Base-by-base conservation (phyloP, 768 basidiomycete genomes). In the Naematelia encephala region DNA sequence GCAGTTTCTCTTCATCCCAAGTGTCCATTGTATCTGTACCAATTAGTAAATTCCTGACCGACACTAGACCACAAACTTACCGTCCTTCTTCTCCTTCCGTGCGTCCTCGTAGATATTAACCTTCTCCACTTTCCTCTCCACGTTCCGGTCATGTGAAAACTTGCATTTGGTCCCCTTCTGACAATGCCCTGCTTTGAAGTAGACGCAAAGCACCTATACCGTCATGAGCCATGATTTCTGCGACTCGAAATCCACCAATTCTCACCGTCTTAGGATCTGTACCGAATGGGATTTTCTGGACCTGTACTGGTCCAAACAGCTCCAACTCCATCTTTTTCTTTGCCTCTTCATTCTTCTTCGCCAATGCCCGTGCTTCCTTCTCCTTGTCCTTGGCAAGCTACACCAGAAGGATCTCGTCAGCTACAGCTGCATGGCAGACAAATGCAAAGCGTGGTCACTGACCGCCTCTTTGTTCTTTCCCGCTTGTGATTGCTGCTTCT, bases 1-100 rank as follows among this genome's bases (percentile, higher is more conserved):
- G 82, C 57, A 99, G 80, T 79, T 97, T 97, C 70, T 87, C 91
- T 61, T 98, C 89, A 78, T 96, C 91, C 96, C 96, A 99, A 62
- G 81, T 85, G 68, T 96, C 92, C 96, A 98, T 98, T 11, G 91
- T 92, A 79, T 98, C 93, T 92, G 63, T 11, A 22, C 13, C 21
- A 8, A 48, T 3, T 22, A 19, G n/a, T 25, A 11, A 13, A 48
- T 21, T 48, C 46, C 2, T 25, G 2, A 4, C 5, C 12, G 46
- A 22, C 12, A 21, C 34, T 8, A 45, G 19, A 44, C 14, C 25
- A n/a, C 42, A 39, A 14, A 62, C 74, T 54, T 62, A 89, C 90
- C 90, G 51, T 79, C 77, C 67, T 83, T 72, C 78, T 92, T 88
- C 62, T 91, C 89, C 75, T 89, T 89, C 61, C 94, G 82, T 54